Base-by-base conservation (phyloP, 495 filamentous ascomycete species). In the Podospora fimiseda region DNA sequence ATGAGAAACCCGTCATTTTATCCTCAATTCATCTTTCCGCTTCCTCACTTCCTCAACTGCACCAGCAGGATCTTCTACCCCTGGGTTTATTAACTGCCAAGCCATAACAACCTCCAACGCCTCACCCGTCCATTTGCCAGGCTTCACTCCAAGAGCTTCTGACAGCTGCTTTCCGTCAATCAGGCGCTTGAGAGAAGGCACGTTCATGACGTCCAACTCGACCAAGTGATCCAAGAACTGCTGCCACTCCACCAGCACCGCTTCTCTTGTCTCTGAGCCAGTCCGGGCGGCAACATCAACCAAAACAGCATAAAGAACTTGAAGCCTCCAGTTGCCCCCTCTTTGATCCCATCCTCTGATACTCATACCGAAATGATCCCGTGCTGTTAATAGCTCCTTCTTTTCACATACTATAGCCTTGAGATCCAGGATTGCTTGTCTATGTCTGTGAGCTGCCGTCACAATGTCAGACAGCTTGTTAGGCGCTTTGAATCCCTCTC, bases 61-160 rank as follows among this genome's bases (percentile, higher is more conserved):
- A 18, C 73, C 78, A 6, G 74, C 64, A 15, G 82, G 75, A 48
- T 87, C 82, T 5, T 71, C 74, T 6, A 67, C 69, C 2, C 79
- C 79, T 2, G 90, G 89, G 63, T 96, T 80, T 24, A 85, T 73
- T 22, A 97, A 73, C 71, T 97, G 94, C 88, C 90, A 96, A 51
- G 81, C 80, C 65, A 93, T 76, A 23, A 83, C 81, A 14, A 85
- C 69, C 7, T 87, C 81, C 41, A 93, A 62, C 13, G 89, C 90
- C 50, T 71, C 70, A 52, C 79, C 78, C 76, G 90, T 81, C 92
- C 92, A 97, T 13, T 74, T 82, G 5, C 93, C 93, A 2, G 82
- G 80, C 56, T 75, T 78, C 2, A 72, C 74, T 0, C 74, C 74
- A 14, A 96, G 66, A 8, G 68, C 78, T 52, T 80, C 71, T 20